phyloP scores from a whole-genome alignment of 192 early-diverging fungal genomes.

The Physocladia obscura region DNA sequence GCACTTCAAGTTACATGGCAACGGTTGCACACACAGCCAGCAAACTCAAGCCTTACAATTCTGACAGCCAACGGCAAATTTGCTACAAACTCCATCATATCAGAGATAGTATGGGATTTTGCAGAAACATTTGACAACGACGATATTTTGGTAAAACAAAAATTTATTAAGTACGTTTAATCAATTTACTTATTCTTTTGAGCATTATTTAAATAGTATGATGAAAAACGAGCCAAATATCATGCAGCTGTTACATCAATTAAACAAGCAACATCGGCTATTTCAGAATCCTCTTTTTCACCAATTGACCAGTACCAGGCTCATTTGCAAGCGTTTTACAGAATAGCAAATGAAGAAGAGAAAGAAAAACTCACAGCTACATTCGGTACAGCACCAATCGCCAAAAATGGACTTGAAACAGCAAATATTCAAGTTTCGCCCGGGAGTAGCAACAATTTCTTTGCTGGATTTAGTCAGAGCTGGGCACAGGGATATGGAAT shows the following conservation, averaged over 20 bases:
- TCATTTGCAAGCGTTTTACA: too few relatives aligned
- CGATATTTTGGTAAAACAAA: constrained; percentile 45
- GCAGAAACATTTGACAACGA: constrained; percentile 75
- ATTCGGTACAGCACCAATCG: not conserved
- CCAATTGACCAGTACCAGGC: too few relatives aligned
- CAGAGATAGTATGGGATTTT: constrained; percentile 73
- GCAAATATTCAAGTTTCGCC: too few relatives aligned
- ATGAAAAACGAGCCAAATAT: constrained; percentile 50
- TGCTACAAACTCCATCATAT: constrained; percentile 78
- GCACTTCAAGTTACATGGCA: constrained; percentile 82
- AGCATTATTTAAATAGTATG: too few relatives aligned
- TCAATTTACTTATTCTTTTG: too few relatives aligned
- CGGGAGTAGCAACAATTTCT: too few relatives aligned
- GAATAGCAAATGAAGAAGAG: too few relatives aligned
- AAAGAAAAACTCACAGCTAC: not conserved
- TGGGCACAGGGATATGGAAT: constrained; percentile 53
- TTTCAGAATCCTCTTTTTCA: too few relatives aligned
- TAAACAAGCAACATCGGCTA: too few relatives aligned
- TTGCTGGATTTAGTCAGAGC: constrained; percentile 46
- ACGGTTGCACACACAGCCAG: constrained; percentile 58
- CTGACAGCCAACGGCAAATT: not conserved
- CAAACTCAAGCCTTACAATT: not conserved
- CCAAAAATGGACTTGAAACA: too few relatives aligned
- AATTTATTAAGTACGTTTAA: too few relatives aligned
- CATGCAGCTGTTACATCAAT: constrained; percentile 53